phyloP scores from a whole-genome alignment of 2,329 filamentous ascomycete genomes.

The Aspergillus sojae region DNA sequence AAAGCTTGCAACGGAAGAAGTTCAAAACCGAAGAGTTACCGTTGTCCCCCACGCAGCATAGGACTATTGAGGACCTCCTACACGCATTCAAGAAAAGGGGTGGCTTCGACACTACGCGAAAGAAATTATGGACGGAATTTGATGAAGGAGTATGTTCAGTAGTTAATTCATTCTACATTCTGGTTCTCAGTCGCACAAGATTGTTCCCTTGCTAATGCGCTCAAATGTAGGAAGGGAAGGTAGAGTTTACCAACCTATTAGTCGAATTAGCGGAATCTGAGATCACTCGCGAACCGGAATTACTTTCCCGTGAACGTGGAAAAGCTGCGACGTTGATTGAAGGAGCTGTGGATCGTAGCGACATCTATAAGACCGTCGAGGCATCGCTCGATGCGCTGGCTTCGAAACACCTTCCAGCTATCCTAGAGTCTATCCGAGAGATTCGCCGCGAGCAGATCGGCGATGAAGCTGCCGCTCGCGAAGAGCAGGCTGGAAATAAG shows the following conservation, averaged over 20 bases:
- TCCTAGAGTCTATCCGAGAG: slow-evolving; percentile 58
- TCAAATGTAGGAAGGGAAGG: slow-evolving; percentile 52
- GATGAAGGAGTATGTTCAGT: slow-evolving; percentile 52
- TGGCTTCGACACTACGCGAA: slow-evolving; percentile 64
- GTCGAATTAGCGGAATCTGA: slow-evolving; percentile 60
- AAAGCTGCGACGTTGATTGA: slow-evolving; percentile 66
- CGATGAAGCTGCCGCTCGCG: slow-evolving; percentile 57
- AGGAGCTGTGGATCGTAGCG: slow-evolving; percentile 64
- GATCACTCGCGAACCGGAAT: slow-evolving; percentile 63
- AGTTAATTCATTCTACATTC: slow-evolving; percentile 3
- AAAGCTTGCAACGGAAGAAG: slow-evolving; percentile 47
- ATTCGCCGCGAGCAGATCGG: slow-evolving; percentile 62
- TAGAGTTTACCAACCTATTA: slow-evolving; percentile 54
- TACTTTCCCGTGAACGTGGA: slow-evolving; percentile 63
- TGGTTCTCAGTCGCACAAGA: not conserved
- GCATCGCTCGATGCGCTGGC: slow-evolving; percentile 58
- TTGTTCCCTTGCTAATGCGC: slow-evolving; percentile 13
- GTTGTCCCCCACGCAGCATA: slow-evolving; percentile 59
- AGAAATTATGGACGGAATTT: slow-evolving; percentile 62
- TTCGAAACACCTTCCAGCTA: slow-evolving; percentile 55
- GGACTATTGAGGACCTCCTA: slow-evolving; percentile 62
- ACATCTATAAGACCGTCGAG: slow-evolving; percentile 63
- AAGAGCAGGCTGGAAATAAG: slow-evolving; percentile 59
- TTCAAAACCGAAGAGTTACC: slow-evolving; percentile 65
- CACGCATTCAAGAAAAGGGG: slow-evolving; percentile 69